Conservation (phyloP, 164 flowering plant species). For the Taxillus chinensis region DNA sequence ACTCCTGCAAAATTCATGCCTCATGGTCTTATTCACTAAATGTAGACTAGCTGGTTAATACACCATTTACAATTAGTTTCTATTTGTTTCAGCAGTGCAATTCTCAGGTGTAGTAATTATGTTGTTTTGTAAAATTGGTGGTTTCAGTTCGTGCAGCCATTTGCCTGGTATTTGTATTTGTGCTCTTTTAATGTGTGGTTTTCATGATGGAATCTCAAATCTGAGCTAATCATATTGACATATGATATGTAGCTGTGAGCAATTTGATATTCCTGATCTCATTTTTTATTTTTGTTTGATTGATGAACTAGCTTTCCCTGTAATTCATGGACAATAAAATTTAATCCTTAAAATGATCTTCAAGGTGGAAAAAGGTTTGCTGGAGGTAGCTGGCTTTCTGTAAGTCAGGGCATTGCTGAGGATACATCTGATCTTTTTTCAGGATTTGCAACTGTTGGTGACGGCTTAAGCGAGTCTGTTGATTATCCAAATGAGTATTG, state of each 20-base stretch:
- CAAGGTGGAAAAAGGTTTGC: conserved; percentile 53
- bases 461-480: conserved; percentile 79
- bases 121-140: no score
- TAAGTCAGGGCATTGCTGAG: conserved; percentile 94
- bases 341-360: conserved; percentile 13
- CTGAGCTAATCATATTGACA: not conserved
- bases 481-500: conserved; percentile 96
- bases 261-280: not conserved
- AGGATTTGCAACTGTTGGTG: conserved; percentile 94
- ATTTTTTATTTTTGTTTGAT: not conserved
- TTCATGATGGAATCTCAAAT: no score
- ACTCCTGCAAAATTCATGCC: no score
- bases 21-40: no score
- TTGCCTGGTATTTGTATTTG: no score
- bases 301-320: not conserved
- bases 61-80: no score
- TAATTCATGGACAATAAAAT: not conserved
- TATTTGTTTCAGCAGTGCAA: no score
- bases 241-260: not conserved
- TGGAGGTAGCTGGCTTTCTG: conserved; percentile 92
- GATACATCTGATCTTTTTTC: conserved; percentile 89
- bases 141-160: no score
- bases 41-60: no score
- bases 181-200: no score
- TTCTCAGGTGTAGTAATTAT: no score